phyloP scores from a whole-genome alignment of 1,284 basidiomycete genomes.

The Malassezia dermatis region DNA sequence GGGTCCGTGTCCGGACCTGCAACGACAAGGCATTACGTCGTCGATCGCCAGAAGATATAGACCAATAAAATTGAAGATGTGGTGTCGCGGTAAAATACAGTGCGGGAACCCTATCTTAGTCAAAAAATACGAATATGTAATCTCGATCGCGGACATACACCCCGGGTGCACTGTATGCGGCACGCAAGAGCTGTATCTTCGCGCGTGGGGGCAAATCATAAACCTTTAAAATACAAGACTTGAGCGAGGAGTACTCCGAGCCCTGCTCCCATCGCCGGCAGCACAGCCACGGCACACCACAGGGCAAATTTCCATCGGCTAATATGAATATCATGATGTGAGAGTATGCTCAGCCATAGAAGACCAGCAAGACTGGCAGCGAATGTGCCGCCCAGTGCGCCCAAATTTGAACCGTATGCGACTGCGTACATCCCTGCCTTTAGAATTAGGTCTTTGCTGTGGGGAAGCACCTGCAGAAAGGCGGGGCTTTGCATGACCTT shows the following conservation, averaged over 20 bases:
- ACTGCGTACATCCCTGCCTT: constrained; percentile 54
- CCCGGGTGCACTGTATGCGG: background rate
- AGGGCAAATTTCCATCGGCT: constrained; percentile 59
- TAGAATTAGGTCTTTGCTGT: constrained; percentile 28
- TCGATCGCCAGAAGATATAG: background rate
- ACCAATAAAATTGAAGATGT: background rate
- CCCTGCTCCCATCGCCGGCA: constrained; percentile 36
- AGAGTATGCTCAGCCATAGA: constrained; percentile 70
- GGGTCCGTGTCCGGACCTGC: background rate
- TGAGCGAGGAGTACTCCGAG: constrained; percentile 44
- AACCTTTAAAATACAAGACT: constrained; percentile 23
- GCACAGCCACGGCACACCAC: constrained; percentile 57
- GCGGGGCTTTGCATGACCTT: constrained; percentile 53
- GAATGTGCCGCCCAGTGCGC: constrained; percentile 82
- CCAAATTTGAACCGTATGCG: constrained; percentile 77
- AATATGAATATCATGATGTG: constrained; percentile 67
- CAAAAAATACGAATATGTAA: background rate
- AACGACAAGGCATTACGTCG: background rate
- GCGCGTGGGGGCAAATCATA: background rate
- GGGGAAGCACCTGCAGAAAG: constrained; percentile 15
- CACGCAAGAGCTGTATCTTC: background rate
- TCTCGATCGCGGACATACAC: background rate
- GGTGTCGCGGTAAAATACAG: background rate
- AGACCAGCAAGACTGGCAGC: constrained; percentile 80
- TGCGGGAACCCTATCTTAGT: background rate